Evolutionary conservation across 805 yeast species (phyloP).

Genomic region (Citeromyces matritensis): DNA sequence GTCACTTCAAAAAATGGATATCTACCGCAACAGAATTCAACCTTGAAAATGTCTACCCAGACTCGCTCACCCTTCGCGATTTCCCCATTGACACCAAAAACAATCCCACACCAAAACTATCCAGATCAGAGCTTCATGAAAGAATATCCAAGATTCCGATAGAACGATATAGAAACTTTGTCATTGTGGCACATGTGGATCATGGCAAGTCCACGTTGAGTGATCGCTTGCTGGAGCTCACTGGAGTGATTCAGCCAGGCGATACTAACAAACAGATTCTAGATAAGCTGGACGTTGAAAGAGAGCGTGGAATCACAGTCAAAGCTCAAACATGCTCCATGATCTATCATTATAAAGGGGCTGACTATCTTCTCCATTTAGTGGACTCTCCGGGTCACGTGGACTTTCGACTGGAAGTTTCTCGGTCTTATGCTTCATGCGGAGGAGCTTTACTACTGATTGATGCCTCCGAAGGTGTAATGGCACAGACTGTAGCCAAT

Average conservation of each 20-base stretch:
- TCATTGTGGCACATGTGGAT: conserved; percentile 94
- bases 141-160: conserved; percentile 71
- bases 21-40: no score
- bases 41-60: no score
- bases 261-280: conserved; percentile 62
- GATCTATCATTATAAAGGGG: conserved; percentile 55
- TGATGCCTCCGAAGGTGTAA: conserved; percentile 94
- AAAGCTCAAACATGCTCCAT: conserved; percentile 95
- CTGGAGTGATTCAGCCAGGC: conserved; percentile 77
- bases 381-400: conserved; percentile 99
- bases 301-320: conserved; percentile 93
- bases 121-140: conserved; percentile 10
- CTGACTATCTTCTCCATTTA: conserved; percentile 73
- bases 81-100: conserved; percentile 10
- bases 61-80: conserved; percentile 2
- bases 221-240: conserved; percentile 74
- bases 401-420: conserved; percentile 87
- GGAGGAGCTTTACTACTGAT: conserved; percentile 85
- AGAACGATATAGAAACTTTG: conserved; percentile 74
- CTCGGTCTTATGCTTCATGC: conserved; percentile 90
- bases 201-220: conserved; percentile 75
- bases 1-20: no score
- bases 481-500: conserved; percentile 98
- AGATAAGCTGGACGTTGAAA: conserved; percentile 85
- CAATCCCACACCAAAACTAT: conserved; percentile 11